phyloP scores from a whole-genome alignment of 305 asterid genomes.

The Solanum hybrid region DNA sequence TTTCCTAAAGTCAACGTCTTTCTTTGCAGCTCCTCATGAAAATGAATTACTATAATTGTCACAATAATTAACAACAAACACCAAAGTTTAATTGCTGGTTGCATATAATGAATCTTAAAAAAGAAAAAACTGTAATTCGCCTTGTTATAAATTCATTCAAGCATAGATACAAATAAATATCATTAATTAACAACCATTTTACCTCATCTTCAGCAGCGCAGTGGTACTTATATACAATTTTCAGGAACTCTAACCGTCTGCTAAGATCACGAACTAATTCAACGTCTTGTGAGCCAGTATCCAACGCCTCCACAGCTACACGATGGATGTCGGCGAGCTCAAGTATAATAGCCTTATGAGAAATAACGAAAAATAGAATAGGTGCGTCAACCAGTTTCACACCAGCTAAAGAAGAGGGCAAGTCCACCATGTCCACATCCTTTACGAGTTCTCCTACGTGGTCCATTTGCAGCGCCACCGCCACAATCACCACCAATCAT shows the following conservation, averaged over 20 bases:
- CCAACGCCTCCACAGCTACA: conserved; percentile 44
- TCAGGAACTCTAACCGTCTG: conserved; percentile 59
- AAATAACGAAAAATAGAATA: conserved; percentile 53
- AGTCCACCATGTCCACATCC: conserved; percentile 35
- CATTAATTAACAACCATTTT: background rate
- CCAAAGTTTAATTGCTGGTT: background rate
- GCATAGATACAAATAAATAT: background rate
- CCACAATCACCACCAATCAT: conserved; percentile 33
- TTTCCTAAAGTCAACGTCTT: background rate
- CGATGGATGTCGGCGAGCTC: conserved; percentile 54
- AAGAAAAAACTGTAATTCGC: background rate
- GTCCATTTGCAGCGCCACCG: conserved; percentile 35
- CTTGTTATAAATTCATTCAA: background rate
- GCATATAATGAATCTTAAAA: background rate
- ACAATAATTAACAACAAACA: background rate
- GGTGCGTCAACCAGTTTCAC: conserved; percentile 64
- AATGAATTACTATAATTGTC: background rate
- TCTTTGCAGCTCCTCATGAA: background rate
- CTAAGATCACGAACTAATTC: conserved; percentile 35
- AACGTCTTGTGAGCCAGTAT: conserved; percentile 15
- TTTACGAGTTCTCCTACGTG: conserved; percentile 38
- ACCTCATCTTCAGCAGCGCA: conserved; percentile 92
- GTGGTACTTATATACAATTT: conserved; percentile 62
- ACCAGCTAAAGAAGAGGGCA: conserved; percentile 29
- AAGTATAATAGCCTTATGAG: conserved; percentile 60